Base-by-base conservation (phyloP, 2,329 filamentous ascomycete genomes). In the Nothophoma quercina region DNA sequence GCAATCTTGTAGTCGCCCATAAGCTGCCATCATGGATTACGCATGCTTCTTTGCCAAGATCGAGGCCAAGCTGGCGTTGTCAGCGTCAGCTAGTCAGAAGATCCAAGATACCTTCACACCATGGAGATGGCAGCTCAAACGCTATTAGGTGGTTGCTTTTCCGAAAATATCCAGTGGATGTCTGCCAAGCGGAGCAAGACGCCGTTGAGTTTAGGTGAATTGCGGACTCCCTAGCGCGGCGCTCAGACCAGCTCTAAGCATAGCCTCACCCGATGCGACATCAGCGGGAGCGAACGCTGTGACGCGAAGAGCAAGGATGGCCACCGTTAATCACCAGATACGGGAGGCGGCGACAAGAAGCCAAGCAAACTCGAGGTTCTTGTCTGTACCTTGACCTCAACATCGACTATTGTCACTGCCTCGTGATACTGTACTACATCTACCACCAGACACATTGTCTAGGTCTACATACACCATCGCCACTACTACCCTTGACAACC, bases 231-330 rank as follows among this genome's bases (percentile, higher is more conserved):
- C 35, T 32, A 26, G 41, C 46, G 38, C 32, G 10, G 12, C 28
- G 50, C 50, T 48, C 50, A 39, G 50, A 53, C 50, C 16, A 9
- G 22, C 12, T 6, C 23, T 10, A 15, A 38, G 42, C 38, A 43
- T 41, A 42, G 43, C 43, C 50, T 22, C 39, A 43, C 10, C n/a
- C 29, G n/a, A n/a, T n/a, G n/a, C n/a, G 29, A 41, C 30, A 18
- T 29, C n/a, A 29, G 44, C 33, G 33, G 43, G 26, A 44, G 28
- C 39, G 15, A 39, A 34, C 36, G 32, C 43, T 16, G 23, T 38
- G 33, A 53, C 32, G 33, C 43, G 32, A 53, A 38, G 16, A 39
- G 43, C 50, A 33, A 53, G 33, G 26, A 53, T 53, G 43, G 16
- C 32, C 7, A 16, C 43, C 38, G 40, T 39, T 48, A 53, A 48